Conservation (phyloP, 208 protist genomes). For the Trichomonas gallinae region DNA sequence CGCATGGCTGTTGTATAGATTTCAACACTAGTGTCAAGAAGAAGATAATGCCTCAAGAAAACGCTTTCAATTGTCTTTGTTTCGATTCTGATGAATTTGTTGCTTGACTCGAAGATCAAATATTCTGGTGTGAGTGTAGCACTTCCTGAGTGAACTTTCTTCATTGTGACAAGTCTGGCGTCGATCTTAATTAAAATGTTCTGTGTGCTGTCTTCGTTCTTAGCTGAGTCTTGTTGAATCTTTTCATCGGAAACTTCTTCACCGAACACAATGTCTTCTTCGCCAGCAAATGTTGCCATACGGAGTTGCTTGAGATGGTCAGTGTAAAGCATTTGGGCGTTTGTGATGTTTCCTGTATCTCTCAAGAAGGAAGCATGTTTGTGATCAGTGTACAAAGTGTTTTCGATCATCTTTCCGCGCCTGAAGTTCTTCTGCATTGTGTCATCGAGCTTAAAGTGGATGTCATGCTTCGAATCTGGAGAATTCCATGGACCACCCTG, state of each 20-base stretch:
- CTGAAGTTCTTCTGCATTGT: neutral
- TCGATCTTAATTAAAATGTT: constrained; percentile 1
- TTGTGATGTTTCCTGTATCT: neutral
- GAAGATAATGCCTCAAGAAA: neutral
- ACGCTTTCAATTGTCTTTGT: neutral
- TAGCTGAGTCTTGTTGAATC: neutral
- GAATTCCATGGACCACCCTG: neutral
- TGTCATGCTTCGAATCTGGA: no score
- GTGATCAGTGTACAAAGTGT: neutral
- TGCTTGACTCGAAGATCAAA: neutral
- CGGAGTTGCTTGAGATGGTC: neutral
- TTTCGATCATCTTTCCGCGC: neutral
- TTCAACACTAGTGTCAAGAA: neutral
- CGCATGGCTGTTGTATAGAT: neutral
- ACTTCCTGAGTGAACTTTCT: neutral
- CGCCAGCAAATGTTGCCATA: neutral
- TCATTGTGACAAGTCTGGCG: neutral
- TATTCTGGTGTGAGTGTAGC: neutral
- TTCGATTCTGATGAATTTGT: neutral
- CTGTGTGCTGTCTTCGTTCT: neutral
- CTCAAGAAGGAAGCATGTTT: neutral
- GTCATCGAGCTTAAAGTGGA: neutral
- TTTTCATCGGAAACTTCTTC: neutral
- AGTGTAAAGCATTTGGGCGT: neutral
- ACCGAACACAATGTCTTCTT: neutral